Conservation (phyloP, 2,329 filamentous ascomycete genomes). For the Neonectria punicea region DNA sequence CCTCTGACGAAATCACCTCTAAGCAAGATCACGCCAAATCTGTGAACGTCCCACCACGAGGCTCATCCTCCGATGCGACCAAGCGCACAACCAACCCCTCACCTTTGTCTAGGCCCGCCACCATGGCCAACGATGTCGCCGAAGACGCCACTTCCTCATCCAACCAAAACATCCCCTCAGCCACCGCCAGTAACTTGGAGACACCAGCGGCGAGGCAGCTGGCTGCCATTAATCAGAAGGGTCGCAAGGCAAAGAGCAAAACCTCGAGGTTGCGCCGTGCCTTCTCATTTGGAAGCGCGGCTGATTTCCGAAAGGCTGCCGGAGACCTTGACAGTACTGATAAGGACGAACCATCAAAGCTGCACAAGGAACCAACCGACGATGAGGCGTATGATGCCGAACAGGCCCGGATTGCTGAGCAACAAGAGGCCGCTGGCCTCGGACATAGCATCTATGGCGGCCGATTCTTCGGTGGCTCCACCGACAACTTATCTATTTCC, state of each 20-base stretch:
- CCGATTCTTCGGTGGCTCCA: slow-evolving; percentile 88
- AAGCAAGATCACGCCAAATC: slow-evolving; percentile 65
- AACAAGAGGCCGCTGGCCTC: slow-evolving; percentile 91
- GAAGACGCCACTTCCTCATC: slow-evolving; percentile 55
- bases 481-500: slow-evolving; percentile 92
- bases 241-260: slow-evolving; percentile 82
- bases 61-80: slow-evolving; percentile 71
- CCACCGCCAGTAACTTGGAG: slow-evolving; percentile 52
- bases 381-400: slow-evolving; percentile 83
- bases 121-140: slow-evolving; percentile 66
- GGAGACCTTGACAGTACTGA: slow-evolving; percentile 60
- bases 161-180: slow-evolving; percentile 43
- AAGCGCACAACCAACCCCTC: slow-evolving; percentile 76
- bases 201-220: slow-evolving; percentile 87
- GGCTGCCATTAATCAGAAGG: slow-evolving; percentile 86
- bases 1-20: slow-evolving; percentile 58
- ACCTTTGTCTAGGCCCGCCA: slow-evolving; percentile 77
- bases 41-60: slow-evolving; percentile 69
- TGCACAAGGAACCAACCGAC: slow-evolving; percentile 72
- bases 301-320: slow-evolving; percentile 83
- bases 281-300: slow-evolving; percentile 96
- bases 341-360: slow-evolving; percentile 58
- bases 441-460: slow-evolving; percentile 94
- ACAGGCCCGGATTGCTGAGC: slow-evolving; percentile 88
- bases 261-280: slow-evolving; percentile 86